Evolutionary conservation across 176 grass and related monocot species (phyloP).

Genomic region (Ananas comosus): DNA sequence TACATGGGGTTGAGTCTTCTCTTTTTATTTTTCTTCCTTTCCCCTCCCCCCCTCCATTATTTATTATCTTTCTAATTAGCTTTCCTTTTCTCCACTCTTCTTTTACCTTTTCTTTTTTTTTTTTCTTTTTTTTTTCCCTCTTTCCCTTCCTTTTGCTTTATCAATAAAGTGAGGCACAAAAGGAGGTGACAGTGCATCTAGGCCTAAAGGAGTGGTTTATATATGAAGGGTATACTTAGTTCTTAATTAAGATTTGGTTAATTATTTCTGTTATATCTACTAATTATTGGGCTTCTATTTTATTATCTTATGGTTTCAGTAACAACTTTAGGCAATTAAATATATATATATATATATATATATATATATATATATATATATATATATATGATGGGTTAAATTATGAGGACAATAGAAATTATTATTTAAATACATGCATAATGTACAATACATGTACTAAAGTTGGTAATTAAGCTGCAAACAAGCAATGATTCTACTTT

Average conservation of each 20-base stretch:
- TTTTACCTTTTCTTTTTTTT: slow-evolving; percentile 4
- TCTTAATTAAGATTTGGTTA: slow-evolving; percentile 3
- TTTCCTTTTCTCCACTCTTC: slow-evolving; percentile 8
- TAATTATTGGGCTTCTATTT: too few relatives aligned
- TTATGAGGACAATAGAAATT: too few relatives aligned
- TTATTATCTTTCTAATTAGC: slow-evolving; percentile 23
- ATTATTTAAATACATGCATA: too few relatives aligned
- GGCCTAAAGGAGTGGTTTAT: slow-evolving; percentile 32
- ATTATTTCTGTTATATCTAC: too few relatives aligned
- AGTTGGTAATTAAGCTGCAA: too few relatives aligned
- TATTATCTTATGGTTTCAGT: too few relatives aligned
- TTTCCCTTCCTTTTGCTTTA: slow-evolving; percentile 41
- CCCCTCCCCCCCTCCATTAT: slow-evolving; percentile 21
- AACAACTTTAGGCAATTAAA: too few relatives aligned
- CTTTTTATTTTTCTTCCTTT: slow-evolving; percentile 38
- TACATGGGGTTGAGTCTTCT: slow-evolving; percentile 28
- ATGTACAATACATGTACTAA: too few relatives aligned
- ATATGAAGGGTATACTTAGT: slow-evolving; percentile 15
- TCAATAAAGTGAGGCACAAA: slow-evolving; percentile 39
- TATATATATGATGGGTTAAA: too few relatives aligned
- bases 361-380: too few relatives aligned
- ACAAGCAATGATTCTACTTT: too few relatives aligned
- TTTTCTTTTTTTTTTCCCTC: neutral
- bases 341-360: too few relatives aligned
- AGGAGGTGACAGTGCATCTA: slow-evolving; percentile 32